A percentile compares a stretch with the other conserved stretches of the same genome.
phyloP scores from a whole-genome alignment of 2,329 filamentous ascomycete species.

The Westerdykella ornata region DNA sequence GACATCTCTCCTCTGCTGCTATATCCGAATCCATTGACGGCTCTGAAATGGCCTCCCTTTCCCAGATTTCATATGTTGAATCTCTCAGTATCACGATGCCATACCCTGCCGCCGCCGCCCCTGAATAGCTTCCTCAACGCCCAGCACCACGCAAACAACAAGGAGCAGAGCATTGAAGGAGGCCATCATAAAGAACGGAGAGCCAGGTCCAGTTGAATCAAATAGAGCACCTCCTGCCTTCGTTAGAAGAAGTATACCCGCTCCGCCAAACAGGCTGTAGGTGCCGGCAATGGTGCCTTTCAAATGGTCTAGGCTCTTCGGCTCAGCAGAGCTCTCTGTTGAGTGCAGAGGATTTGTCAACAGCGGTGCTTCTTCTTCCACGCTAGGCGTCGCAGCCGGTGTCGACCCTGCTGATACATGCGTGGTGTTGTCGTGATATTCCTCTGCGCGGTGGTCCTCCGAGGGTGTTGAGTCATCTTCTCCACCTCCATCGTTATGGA shows the following conservation, averaged over 20 bases:
- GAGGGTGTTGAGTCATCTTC: conserved; percentile 10
- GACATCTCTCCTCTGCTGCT: too few relatives aligned
- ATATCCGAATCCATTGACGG: too few relatives aligned
- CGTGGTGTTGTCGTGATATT: conserved; percentile 10
- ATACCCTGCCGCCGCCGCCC: conserved; percentile 1
- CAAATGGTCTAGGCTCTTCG: conserved; percentile 48
- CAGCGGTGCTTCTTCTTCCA: conserved; percentile 26
- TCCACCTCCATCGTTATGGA: conserved; percentile 49
- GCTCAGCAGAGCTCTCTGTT: conserved; percentile 5
- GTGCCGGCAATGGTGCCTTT: conserved; percentile 94
- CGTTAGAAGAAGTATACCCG: conserved; percentile 82
- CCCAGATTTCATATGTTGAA: too few relatives aligned
- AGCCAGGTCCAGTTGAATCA: conserved; percentile 64
- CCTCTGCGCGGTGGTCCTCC: conserved; percentile 3
- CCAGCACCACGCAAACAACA: conserved; percentile 35
- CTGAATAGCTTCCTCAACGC: conserved; percentile 6
- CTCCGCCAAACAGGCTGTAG: conserved; percentile 85
- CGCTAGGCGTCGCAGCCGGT: conserved; percentile 26
- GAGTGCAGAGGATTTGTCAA: conserved; percentile 15
- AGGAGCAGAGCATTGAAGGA: conserved; percentile 73
- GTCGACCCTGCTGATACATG: conserved; percentile 32
- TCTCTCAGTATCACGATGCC: too few relatives aligned
- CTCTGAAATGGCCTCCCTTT: too few relatives aligned
- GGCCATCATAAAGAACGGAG: conserved; percentile 93
- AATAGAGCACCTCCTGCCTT: conserved; percentile 86